Evolutionary conservation across 2,329 filamentous ascomycete genomes (phyloP).

Genomic region (Sporothrix curviconia): DNA sequence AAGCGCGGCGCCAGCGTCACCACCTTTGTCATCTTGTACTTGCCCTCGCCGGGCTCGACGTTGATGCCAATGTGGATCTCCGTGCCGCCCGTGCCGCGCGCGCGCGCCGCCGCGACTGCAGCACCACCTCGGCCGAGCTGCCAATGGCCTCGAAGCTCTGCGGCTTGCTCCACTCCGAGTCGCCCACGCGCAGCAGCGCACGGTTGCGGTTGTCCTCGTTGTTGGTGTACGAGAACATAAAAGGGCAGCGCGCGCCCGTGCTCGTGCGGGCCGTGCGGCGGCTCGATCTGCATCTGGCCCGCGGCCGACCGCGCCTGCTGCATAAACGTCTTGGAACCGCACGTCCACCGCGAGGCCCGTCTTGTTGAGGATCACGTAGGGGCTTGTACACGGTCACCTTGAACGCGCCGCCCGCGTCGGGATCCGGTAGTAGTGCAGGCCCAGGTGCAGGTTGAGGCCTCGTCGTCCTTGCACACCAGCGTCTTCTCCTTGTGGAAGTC

Average conservation of each 20-base stretch:
- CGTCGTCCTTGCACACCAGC: constrained; percentile 76
- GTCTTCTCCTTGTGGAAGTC: constrained; percentile 81
- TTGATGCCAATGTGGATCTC: constrained; percentile 91
- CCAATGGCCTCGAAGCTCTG: constrained; percentile 98
- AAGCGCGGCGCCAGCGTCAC: constrained; percentile 90
- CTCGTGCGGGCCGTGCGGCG: constrained; percentile 25
- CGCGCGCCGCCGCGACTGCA: constrained; percentile 66
- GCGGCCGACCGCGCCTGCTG: constrained; percentile 75
- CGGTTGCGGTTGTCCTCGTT: constrained; percentile 87
- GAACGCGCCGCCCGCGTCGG: constrained; percentile 91
- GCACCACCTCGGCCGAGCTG: constrained; percentile 79
- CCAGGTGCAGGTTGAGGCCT: constrained; percentile 70
- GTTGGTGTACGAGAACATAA: constrained; percentile 95
- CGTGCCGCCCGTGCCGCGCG: constrained; percentile 52
- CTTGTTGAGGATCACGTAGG: constrained; percentile 92
- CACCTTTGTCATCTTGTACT: constrained; percentile 96
- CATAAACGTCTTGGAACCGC: constrained; percentile 80
- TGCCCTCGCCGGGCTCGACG: constrained; percentile 84
- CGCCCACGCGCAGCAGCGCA: constrained; percentile 76
- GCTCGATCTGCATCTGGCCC: constrained; percentile 57
- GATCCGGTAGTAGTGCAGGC: constrained; percentile 83
- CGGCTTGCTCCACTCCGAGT: constrained; percentile 93
- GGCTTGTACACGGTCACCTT: constrained; percentile 90
- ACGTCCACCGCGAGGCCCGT: constrained; percentile 85
- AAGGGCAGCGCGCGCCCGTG: constrained; percentile 72